Base-by-base conservation (phyloP, 129 eudicot genomes). In the Lonicera japonica region DNA sequence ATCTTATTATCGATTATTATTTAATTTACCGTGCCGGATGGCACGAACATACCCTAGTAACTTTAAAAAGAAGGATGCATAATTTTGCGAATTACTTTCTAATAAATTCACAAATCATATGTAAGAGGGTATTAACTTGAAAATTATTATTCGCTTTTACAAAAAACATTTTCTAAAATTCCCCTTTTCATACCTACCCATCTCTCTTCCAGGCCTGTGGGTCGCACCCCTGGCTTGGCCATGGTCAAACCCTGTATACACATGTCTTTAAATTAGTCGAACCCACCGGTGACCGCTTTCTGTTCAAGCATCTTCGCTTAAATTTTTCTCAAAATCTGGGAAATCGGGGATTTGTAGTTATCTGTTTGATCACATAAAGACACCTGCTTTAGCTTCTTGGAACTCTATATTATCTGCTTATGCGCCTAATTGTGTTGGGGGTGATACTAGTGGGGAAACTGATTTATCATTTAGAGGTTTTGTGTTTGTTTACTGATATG, bases 181-280 rank as follows among this genome's bases (percentile, higher is more conserved):
- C n/a, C n/a, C n/a, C n/a, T n/a, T n/a, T n/a, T n/a, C n/a, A 83
- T 68, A 80, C 95, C 0, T 86, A 79, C 80, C 90, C 95, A 12
- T 86, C 86, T 68, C 89, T 86, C 39, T 80, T 83, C 67, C 83
- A 86, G 70, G 90, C 82, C 13, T 83, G 80, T 75, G 82, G 78
- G 64, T 70, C 78, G 4, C 78, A 74, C 34, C 78, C 65, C 20
- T 86, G 90, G 90, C 40, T 74, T 24, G 48, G 60, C 21, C 76
- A 69, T 58, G 95, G 95, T 65, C 69, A 14, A 63, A 79, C 87
- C 36, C 58, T 86, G 6, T 87, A 86, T 51, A 43, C 82, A 21
- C 95, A 86, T 75, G 75, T 80, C 22, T 58, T 86, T 34, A 86
- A 86, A 60, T 72, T 80, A 69, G 78, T 86, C 60, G 71, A 75